Evolutionary conservation across 1,139 yeast species (phyloP), one percentile per base, ranked within the genome.

Genomic region (Yamadazyma dushanensis): DNA sequence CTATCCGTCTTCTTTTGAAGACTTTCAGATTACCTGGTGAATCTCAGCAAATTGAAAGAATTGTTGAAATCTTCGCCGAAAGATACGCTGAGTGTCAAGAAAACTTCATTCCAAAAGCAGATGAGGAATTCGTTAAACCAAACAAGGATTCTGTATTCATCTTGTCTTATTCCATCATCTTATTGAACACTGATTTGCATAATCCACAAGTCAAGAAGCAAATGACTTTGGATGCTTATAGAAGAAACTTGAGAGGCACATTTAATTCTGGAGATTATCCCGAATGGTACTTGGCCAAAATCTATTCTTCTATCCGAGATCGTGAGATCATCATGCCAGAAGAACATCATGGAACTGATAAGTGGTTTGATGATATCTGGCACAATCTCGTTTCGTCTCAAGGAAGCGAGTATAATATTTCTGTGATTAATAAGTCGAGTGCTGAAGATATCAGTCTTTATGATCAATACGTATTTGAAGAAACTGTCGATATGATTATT

Each of bases 291-390:
- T 67, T 92, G 45, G 79, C 83, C 39, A 85, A 78, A 46, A 88
- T 92, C 26, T 94, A 85, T 57, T 66, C 73, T 26, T 84, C 95
- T 1, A 90, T 94, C 40, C 76, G 78, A 45, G 88, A 83, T 37
- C 77, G 86, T 35, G 99, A 94, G 59, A 92, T 92, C 44, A 88
- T 94, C 37, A 87, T 94, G 90, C 97, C 98, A 0, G 98, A 92
- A 51, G 99, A 94, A 55, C 97, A 90, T 51, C 89, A 83, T 53
- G 89, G 88, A 26, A 76, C 85, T 3, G 82, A 80, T 31, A 89
- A 85, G 53, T 84, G 96, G 80, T 92, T 90, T 61, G 97, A 90
- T 54, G 92, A 86, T 53, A 80, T 84, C 13, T 94, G 99, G 99
- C 84, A 85, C 50, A 85, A 86, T 44, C 63, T 88, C 46, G 77